Evolutionary conservation across 2,329 filamentous ascomycete species (phyloP).

Genomic region (Fusarium armeniacum): DNA sequence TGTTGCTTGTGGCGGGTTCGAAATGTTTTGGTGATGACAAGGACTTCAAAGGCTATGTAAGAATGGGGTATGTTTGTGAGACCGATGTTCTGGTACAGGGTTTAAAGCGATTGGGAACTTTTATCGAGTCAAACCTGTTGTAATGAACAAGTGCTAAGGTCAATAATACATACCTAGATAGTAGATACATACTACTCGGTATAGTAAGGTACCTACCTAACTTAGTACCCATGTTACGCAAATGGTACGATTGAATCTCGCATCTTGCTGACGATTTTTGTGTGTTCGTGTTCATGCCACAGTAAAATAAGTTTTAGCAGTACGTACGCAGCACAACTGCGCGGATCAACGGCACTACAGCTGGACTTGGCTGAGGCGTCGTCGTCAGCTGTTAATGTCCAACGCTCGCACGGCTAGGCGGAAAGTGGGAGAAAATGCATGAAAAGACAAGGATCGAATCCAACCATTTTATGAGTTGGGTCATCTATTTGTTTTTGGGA

Average conservation of each 20-base stretch:
- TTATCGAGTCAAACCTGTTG: conserved; percentile 52
- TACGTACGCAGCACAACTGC: neutral
- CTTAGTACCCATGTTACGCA: neutral
- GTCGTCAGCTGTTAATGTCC: conserved; percentile 41
- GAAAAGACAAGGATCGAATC: conserved; percentile 26
- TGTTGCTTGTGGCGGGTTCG: conserved; percentile 81
- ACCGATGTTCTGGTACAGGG: conserved; percentile 78
- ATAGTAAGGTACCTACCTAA: neutral
- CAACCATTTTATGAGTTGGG: conserved; percentile 12
- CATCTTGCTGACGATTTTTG: conserved; percentile 1
- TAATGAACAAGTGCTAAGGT: neutral
- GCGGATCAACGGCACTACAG: conserved; percentile 43
- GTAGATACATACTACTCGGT: no score
- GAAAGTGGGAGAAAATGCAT: conserved; percentile 38
- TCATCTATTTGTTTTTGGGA: conserved; percentile 15
- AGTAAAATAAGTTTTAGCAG: neutral
- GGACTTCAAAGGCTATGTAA: conserved; percentile 80
- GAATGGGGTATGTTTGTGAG: conserved; percentile 81
- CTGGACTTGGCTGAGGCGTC: conserved; percentile 45
- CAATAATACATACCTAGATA: neutral
- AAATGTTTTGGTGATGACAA: conserved; percentile 76
- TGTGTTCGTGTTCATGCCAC: neutral
- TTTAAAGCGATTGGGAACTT: conserved; percentile 64
- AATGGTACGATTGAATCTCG: conserved; percentile 1
- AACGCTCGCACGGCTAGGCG: conserved; percentile 19